Evolutionary conservation across 164 flowering plant genomes (phyloP).

Genomic region (Nelumbo lutea): DNA sequence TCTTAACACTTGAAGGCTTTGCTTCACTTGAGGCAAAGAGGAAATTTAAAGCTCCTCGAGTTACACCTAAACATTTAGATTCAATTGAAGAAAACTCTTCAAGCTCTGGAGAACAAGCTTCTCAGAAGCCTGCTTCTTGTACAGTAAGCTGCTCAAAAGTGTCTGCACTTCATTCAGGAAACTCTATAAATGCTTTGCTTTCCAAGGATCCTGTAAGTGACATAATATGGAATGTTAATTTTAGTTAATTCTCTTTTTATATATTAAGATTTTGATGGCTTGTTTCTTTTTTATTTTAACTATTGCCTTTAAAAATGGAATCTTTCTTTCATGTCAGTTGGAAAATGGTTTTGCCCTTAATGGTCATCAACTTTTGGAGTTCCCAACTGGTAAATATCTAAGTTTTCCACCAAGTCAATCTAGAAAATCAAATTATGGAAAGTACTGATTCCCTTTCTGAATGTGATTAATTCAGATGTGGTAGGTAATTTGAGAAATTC

Average conservation of each 20-base stretch:
- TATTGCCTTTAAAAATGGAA: constrained; percentile 2
- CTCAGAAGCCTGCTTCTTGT: constrained; percentile 24
- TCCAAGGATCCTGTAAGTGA: constrained; percentile 29
- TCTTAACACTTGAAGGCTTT: constrained; percentile 52
- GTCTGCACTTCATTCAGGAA: constrained; percentile 13
- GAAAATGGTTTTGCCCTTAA: constrained; percentile 21
- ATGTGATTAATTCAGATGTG: constrained; percentile 6
- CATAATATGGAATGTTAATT: not conserved
- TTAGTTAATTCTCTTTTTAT: constrained; percentile 1
- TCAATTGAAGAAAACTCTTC: constrained; percentile 24
- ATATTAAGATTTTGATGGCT: not conserved
- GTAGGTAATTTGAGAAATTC: constrained; percentile 14
- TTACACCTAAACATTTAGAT: constrained; percentile 29
- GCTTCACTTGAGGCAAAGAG: constrained; percentile 87
- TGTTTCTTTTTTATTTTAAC: not conserved
- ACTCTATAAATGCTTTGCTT: constrained; percentile 14
- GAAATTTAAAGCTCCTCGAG: constrained; percentile 66
- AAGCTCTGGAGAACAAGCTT: constrained; percentile 11
- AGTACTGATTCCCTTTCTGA: constrained; percentile 9
- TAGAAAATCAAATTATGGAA: not conserved
- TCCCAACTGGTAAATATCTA: not conserved
- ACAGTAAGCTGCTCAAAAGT: constrained; percentile 15
- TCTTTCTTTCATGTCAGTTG: constrained; percentile 25
- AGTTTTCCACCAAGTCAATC: not conserved
- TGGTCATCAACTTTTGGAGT: constrained; percentile 16